Evolutionary conservation across 805 yeast genomes (phyloP), one percentile per base, ranked within the genome.

Genomic region (Wickerhamomyces hampshirensis): DNA sequence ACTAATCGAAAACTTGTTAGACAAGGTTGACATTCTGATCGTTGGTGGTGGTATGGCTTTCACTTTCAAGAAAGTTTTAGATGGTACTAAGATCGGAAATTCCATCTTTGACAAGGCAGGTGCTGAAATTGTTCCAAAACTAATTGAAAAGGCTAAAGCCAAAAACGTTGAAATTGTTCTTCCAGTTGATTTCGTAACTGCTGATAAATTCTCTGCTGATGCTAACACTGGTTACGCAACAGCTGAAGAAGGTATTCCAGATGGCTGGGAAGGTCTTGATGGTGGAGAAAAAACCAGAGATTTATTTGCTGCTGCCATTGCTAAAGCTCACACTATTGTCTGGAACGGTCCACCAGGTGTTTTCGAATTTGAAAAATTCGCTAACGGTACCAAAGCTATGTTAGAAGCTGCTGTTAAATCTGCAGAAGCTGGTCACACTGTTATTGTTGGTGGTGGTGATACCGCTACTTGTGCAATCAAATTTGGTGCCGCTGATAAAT

Each of bases 301-400:
- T 66, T 74, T 84, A 53, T 93, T 84, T 63, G 76, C 81, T 51
- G 80, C 71, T 50, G 81, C 96, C 48, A 86, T 93, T 55, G 83
- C 84, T 50, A 75, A 82, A 69, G 94, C 98, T 55, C 88, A 91
- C 80, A 93, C 98, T 59, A 91, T 93, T 58, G 93, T 93, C 63
- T 93, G 98, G 98, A 93, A 93, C 75, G 98, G 98, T 66, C 98
- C 98, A 50, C 97, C 98, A 69, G 98, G 98, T 77, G 98, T 93
- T 56, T 93, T 93, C 65, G 98, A 93, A 75, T 93, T 93, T 60
- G 96, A 86, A 53, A 75, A 75, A 59, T 93, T 93, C 63, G 83
- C 96, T 53, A 68, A 68, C 43, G 98, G 98, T 70, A 91, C 98
- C 62, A 85, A 89, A 72, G 66, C 87, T 43, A 69, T 91, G 68